A percentile compares a stretch with the other conserved stretches of the same genome.
These are phyloP conservation scores for Sisymbrium irio DNA, from an alignment of 345 rosid genomes.

Conservation along the genomic window DNA sequence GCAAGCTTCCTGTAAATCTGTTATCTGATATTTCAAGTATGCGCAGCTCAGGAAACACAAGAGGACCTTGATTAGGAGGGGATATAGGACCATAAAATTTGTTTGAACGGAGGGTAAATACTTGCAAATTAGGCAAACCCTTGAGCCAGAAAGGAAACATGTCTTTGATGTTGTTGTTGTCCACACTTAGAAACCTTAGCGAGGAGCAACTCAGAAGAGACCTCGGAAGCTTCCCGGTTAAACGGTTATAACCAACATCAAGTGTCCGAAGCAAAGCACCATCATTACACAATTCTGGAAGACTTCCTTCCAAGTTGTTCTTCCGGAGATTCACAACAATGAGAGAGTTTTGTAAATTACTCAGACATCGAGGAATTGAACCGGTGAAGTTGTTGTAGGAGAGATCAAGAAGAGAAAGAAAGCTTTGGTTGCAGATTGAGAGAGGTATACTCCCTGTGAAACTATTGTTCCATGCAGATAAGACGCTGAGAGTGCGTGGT, in stretches of 20 bases:
- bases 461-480: not conserved
- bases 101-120: conserved; percentile 8
- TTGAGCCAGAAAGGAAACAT: conserved; percentile 28
- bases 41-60: not conserved
- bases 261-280: not conserved
- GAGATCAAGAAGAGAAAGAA: not conserved
- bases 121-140: not conserved
- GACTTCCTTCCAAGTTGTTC: conserved; percentile 23
- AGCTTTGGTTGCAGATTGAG: not conserved
- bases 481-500: not conserved
- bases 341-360: not conserved
- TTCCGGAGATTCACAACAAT: conserved; percentile 6
- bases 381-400: conserved; percentile 19
- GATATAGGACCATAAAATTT: conserved; percentile 9
- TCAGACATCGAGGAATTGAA: conserved; percentile 6
- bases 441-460: conserved; percentile 10
- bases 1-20: conserved; percentile 1
- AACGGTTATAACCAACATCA: conserved; percentile 9
- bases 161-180: conserved; percentile 9
- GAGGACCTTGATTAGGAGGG: not conserved
- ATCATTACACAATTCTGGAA: not conserved
- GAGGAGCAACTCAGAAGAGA: conserved; percentile 6
- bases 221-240: conserved; percentile 17
- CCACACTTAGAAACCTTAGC: not conserved
- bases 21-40: not conserved